A percentile compares a stretch with the other conserved stretches of the same genome.
Conservation (phyloP, 345 rosid genomes). For the Erodium maritimum region DNA sequence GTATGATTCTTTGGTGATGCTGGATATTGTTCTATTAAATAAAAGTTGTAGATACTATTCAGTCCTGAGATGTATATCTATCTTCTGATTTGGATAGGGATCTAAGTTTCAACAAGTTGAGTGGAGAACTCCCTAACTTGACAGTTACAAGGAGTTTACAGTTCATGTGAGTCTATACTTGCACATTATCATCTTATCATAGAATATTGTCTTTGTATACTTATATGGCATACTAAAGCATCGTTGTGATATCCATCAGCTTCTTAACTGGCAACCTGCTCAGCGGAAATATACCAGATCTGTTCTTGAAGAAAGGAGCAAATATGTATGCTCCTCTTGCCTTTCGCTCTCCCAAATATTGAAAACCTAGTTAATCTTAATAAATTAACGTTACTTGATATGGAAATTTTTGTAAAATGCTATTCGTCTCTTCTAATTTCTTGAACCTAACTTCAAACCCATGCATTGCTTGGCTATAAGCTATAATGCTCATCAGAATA, state of each 20-base stretch:
- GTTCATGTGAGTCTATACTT: constrained; percentile 27
- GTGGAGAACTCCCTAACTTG: constrained; percentile 25
- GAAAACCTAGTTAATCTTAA: too few relatives aligned
- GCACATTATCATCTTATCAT: background rate
- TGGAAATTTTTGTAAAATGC: too few relatives aligned
- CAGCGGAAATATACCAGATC: constrained; percentile 8
- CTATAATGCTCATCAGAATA: too few relatives aligned
- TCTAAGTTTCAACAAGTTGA: constrained; percentile 43
- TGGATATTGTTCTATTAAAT: too few relatives aligned
- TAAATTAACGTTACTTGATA: too few relatives aligned
- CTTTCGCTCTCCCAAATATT: too few relatives aligned
- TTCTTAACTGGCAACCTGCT: constrained; percentile 17
- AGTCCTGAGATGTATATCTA: too few relatives aligned
- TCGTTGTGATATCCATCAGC: constrained; percentile 8
- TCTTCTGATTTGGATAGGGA: constrained; percentile 29
- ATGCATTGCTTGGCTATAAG: too few relatives aligned
- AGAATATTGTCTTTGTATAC: background rate
- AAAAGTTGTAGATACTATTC: too few relatives aligned
- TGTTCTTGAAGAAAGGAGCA: constrained; percentile 1
- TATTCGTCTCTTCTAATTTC: too few relatives aligned
- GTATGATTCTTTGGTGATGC: too few relatives aligned
- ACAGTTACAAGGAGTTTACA: constrained; percentile 9
- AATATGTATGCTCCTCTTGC: background rate
- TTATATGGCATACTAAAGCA: background rate
- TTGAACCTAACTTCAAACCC: too few relatives aligned